Base-by-base conservation (phyloP, 805 yeast species). In the Brettanomyces nanus region DNA sequence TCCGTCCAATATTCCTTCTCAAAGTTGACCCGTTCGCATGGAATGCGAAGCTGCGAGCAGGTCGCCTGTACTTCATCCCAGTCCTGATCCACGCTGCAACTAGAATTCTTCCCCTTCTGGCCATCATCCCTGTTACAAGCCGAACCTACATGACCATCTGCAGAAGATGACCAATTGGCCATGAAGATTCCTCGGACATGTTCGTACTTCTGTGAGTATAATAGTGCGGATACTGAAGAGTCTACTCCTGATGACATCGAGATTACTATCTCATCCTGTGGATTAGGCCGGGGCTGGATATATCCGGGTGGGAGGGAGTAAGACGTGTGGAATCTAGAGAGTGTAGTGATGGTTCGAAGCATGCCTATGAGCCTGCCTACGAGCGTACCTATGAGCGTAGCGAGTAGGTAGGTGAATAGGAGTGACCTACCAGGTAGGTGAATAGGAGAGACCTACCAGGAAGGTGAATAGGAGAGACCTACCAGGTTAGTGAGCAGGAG, bases 191-290 rank as follows among this genome's bases (percentile, higher is more conserved):
- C 98, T 32, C 69, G 59, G 2, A 84, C 92, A 33, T 82, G 75
- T 14, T 63, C 62, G 47, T 69, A 74, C 25, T 62, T 53, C n/a
- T 65, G 59, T 5, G 85, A 65, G 47, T 68, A 77, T 43, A 58
- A 51, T 33, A 57, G 40, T 0, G 97, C 97, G 3, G 83, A 74
- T 1, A 89, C 86, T 1, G 96, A 81, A 0, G 97, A 89, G 58
- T 92, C 98, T 1, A 92, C 97, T 0, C 98, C 98, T 0, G 95
- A 84, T 1, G 96, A 85, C 95, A 92, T 85, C 6, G 97, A 96
- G 4, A 92, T 75, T 17, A 83, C 62, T 18, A 90, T 72, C 38
- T 70, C 74, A 49, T 85, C 95, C 23, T 66, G 56, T 7, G 45
- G 45, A 0, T 48, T 44, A 0, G 90, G 90, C 15, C 47, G 43